phyloP scores from a whole-genome alignment of 495 filamentous ascomycete genomes.

The Lophium mytilinum region DNA sequence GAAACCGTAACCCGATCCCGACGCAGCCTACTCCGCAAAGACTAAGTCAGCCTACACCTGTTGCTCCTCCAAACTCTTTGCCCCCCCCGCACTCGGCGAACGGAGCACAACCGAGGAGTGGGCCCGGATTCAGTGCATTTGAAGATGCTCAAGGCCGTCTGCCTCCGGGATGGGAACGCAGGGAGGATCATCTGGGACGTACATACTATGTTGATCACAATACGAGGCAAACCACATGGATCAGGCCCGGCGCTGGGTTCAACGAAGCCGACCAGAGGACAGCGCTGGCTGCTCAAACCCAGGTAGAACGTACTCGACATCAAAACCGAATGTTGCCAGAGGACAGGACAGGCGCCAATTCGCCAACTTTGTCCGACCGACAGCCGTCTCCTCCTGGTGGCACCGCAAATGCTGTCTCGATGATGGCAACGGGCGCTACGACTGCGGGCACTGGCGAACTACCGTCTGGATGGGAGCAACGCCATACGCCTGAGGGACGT shows the following conservation, averaged over 20 bases:
- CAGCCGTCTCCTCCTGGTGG: conserved; percentile 45
- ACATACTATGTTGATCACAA: conserved; percentile 99
- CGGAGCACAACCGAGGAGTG: conserved; percentile 23
- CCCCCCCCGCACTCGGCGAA: conserved; percentile 40
- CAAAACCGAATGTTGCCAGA: conserved; percentile 94
- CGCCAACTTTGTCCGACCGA: conserved; percentile 66
- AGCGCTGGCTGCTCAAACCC: conserved; percentile 78
- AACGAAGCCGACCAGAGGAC: conserved; percentile 68
- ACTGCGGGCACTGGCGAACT: conserved; percentile 92
- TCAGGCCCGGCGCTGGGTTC: conserved; percentile 71
- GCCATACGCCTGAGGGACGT: conserved; percentile 88
- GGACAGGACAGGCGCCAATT: conserved; percentile 89
- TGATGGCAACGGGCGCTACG: conserved; percentile 93
- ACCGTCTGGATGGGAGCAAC: conserved; percentile 91
- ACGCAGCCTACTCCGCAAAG: conserved; percentile 36
- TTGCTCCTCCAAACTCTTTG: conserved; percentile 20
- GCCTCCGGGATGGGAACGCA: conserved; percentile 89
- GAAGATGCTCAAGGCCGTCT: conserved; percentile 89
- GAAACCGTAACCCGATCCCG: conserved; percentile 14
- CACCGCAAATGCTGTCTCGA: conserved; percentile 56
- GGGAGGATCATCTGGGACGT: conserved; percentile 90
- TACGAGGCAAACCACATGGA: conserved; percentile 93
- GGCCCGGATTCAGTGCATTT: conserved; percentile 70
- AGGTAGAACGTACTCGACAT: conserved; percentile 83
- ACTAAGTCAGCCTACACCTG: conserved; percentile 33